phyloP scores from a whole-genome alignment of 305 asterid genomes.

The Euphrasia arctica region DNA sequence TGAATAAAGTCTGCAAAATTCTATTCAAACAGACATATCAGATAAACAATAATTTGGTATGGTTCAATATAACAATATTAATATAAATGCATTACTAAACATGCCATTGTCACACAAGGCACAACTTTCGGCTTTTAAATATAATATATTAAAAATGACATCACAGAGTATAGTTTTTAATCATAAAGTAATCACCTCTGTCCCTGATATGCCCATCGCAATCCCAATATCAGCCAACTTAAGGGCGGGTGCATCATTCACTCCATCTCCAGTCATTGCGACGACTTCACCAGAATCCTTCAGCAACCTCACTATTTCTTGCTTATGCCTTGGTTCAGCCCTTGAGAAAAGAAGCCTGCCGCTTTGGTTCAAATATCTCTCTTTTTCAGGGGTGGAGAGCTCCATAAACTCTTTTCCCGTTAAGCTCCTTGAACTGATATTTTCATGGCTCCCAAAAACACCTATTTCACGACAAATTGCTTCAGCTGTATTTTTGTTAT shows the following conservation, averaged over 20 bases:
- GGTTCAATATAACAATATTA: background rate
- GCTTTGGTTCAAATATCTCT: conserved; percentile 50
- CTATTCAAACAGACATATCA: background rate
- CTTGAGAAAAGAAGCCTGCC: conserved; percentile 90
- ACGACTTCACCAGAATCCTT: conserved; percentile 92
- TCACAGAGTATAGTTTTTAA: background rate
- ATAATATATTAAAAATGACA: background rate
- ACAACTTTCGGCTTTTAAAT: conserved; percentile 1
- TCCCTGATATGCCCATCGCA: conserved; percentile 94
- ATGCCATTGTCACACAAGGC: conserved; percentile 8
- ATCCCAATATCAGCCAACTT: conserved; percentile 93
- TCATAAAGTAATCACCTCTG: conserved; percentile 52
- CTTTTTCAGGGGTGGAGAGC: conserved; percentile 46
- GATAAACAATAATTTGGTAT: background rate
- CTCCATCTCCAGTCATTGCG: conserved; percentile 98
- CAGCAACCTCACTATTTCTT: conserved; percentile 89
- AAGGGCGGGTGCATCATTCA: conserved; percentile 95
- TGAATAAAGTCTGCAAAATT: background rate
- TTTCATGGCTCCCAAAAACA: conserved; percentile 71
- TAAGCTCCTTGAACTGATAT: conserved; percentile 60
- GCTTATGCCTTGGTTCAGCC: conserved; percentile 95
- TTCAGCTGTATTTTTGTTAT: conserved; percentile 87
- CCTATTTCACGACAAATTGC: conserved; percentile 92
- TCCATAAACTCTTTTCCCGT: conserved; percentile 77
- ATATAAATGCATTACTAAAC: conserved; percentile 16